Percentiles rank a stretch among this genome's conserved stretches.
These are phyloP conservation scores for Piper betle DNA, from an alignment of 164 flowering plant species.

Conservation along the genomic window DNA sequence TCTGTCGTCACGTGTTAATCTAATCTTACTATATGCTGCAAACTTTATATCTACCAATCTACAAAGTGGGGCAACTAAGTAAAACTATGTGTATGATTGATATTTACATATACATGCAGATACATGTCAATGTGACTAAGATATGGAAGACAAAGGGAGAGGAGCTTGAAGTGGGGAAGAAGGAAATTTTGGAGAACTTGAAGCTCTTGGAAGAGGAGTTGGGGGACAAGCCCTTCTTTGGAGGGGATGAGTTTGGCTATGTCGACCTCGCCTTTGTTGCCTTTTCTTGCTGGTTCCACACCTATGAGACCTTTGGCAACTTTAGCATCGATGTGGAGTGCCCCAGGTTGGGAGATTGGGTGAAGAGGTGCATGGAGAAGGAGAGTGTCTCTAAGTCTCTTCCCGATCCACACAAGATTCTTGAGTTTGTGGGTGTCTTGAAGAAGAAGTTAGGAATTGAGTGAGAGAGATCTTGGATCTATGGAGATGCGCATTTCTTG, in stretches of 20 bases:
- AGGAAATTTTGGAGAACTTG: slow-evolving; percentile 7
- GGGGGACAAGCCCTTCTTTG: slow-evolving; percentile 10
- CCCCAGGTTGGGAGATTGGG: slow-evolving; percentile 9
- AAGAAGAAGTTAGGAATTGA: slow-evolving; percentile 8
- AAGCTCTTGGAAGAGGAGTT: slow-evolving; percentile 11
- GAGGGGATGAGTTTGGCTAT: slow-evolving; percentile 10
- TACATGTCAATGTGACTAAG: neutral
- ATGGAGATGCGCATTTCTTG: too few species aligned
- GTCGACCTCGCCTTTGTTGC: slow-evolving; percentile 5
- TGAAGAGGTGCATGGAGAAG: neutral
- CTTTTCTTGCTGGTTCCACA: slow-evolving; percentile 5
- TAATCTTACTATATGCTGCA: neutral
- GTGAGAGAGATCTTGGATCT: neutral
- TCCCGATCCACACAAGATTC: slow-evolving; percentile 6
- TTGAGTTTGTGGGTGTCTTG: slow-evolving; percentile 3
- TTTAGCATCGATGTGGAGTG: slow-evolving; percentile 9
- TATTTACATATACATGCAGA: too few species aligned
- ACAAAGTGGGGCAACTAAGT: too few species aligned
- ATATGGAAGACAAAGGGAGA: slow-evolving; percentile 7
- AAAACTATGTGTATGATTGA: too few species aligned
- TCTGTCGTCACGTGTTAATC: neutral
- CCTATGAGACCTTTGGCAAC: slow-evolving; percentile 6
- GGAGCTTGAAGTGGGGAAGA: slow-evolving; percentile 5
- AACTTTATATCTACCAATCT: neutral
- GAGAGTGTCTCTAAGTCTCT: slow-evolving; percentile 10